A percentile compares a stretch with the other conserved stretches of the same genome.
Evolutionary conservation across 345 rosid species (phyloP).

Genomic region (Pseudoturritis turrita): DNA sequence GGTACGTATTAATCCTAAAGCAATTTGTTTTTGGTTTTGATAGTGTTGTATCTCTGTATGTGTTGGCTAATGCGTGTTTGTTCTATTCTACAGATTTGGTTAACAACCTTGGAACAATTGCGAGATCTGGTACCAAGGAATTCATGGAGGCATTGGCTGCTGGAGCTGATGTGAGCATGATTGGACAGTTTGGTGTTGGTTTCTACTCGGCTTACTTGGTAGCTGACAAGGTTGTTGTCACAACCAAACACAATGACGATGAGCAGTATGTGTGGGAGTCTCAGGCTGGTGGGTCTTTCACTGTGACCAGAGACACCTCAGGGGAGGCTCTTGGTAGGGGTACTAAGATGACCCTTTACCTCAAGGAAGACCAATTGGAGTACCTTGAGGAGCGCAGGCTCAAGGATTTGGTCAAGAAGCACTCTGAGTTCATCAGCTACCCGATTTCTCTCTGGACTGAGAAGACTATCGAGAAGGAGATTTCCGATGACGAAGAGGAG

Average conservation of each 20-base stretch:
- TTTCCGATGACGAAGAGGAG: constrained; percentile 83
- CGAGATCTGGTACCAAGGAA: constrained; percentile 87
- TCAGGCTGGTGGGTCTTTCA: constrained; percentile 91
- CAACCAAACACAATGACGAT: constrained; percentile 81
- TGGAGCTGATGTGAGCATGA: constrained; percentile 91
- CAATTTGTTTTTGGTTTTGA: background rate
- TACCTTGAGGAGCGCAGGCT: constrained; percentile 84
- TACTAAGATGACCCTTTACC: constrained; percentile 66
- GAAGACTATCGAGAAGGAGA: constrained; percentile 87
- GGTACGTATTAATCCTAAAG: constrained; percentile 36
- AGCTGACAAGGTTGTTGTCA: constrained; percentile 77
- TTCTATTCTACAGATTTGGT: constrained; percentile 53
- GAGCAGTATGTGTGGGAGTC: constrained; percentile 94
- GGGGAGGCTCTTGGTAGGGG: constrained; percentile 82
- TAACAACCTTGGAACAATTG: constrained; percentile 87
- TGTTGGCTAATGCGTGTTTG: background rate
- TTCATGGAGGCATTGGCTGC: constrained; percentile 90
- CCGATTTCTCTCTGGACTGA: constrained; percentile 85
- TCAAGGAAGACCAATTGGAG: constrained; percentile 87
- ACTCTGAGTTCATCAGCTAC: constrained; percentile 91
- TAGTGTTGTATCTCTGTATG: background rate
- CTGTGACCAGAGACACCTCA: constrained; percentile 64
- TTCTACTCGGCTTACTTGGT: constrained; percentile 85
- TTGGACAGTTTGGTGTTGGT: constrained; percentile 90
- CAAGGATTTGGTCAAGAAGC: constrained; percentile 86